Conservation (phyloP, 2,329 filamentous ascomycete genomes). For the Diaporthe ampelina region DNA sequence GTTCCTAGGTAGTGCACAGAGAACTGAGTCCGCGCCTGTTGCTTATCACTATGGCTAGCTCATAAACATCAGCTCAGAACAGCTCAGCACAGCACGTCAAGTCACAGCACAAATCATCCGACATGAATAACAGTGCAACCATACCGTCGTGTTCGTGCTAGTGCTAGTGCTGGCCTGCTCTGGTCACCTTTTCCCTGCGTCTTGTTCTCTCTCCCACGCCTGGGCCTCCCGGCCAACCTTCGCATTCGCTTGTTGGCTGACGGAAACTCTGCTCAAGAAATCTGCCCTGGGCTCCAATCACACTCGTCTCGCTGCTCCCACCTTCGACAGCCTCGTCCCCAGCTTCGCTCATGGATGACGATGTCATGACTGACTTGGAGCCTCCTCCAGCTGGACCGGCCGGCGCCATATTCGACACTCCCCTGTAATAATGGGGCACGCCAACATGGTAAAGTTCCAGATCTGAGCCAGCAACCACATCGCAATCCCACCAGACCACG, state of each 20-base stretch:
- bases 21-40: no score
- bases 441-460: neutral
- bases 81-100: neutral
- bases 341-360: neutral
- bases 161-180: slow-evolving; percentile 7
- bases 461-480: slow-evolving; percentile 11
- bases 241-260: slow-evolving; percentile 27
- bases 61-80: neutral
- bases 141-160: slow-evolving; percentile 5
- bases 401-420: neutral
- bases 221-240: slow-evolving; percentile 19
- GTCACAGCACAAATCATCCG: neutral
- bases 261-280: neutral
- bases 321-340: slow-evolving; percentile 4
- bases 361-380: neutral
- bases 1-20: no score
- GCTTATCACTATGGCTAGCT: no score
- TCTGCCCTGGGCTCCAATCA: slow-evolving; percentile 1
- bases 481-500: slow-evolving; percentile 20
- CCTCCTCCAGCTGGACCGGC: neutral
- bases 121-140: slow-evolving; percentile 8
- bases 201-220: neutral
- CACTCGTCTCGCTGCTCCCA: neutral
- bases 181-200: neutral
- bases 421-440: neutral